A percentile compares a stretch with the other conserved stretches of the same genome.
Conservation (phyloP, 2,329 filamentous ascomycete species). For the Diaporthe sp. region DNA sequence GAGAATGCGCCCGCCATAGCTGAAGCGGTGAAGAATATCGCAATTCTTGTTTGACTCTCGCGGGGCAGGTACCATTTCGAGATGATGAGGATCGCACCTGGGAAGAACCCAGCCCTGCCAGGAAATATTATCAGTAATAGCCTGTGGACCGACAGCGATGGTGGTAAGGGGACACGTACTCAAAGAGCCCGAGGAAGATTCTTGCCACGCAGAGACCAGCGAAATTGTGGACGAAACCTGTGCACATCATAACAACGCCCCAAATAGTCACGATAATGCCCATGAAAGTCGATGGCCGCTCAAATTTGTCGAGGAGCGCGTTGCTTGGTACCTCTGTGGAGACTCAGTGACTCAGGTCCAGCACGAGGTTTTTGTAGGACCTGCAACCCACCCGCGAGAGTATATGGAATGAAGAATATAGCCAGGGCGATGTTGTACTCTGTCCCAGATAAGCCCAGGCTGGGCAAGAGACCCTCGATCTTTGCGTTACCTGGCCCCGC, state of each 20-base stretch:
- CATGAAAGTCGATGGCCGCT: conserved; percentile 52
- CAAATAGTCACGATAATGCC: conserved; percentile 56
- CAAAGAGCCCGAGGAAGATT: conserved; percentile 59
- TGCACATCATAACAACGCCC: conserved; percentile 60
- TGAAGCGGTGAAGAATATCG: conserved; percentile 57
- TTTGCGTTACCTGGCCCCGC: conserved; percentile 57
- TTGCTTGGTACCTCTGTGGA: conserved; percentile 54
- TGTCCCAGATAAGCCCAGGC: conserved; percentile 56
- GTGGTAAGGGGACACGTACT: conserved; percentile 40
- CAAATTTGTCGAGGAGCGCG: conserved; percentile 54
- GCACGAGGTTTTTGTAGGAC: neutral
- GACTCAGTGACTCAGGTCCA: neutral
- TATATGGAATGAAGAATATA: conserved; percentile 53
- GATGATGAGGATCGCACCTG: conserved; percentile 56
- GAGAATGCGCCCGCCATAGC: conserved; percentile 56
- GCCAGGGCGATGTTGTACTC: conserved; percentile 59
- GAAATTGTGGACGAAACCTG: conserved; percentile 58
- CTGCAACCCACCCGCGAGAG: conserved; percentile 45
- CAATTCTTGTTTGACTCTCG: conserved; percentile 61
- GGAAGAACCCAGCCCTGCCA: conserved; percentile 56
- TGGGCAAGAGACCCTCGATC: conserved; percentile 57
- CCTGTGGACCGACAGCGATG: neutral
- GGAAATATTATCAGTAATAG: neutral
- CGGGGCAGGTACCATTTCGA: conserved; percentile 63
- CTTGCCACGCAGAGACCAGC: conserved; percentile 55